Conservation (phyloP, 2,329 filamentous ascomycete species). For the Talaromyces sp. region DNA sequence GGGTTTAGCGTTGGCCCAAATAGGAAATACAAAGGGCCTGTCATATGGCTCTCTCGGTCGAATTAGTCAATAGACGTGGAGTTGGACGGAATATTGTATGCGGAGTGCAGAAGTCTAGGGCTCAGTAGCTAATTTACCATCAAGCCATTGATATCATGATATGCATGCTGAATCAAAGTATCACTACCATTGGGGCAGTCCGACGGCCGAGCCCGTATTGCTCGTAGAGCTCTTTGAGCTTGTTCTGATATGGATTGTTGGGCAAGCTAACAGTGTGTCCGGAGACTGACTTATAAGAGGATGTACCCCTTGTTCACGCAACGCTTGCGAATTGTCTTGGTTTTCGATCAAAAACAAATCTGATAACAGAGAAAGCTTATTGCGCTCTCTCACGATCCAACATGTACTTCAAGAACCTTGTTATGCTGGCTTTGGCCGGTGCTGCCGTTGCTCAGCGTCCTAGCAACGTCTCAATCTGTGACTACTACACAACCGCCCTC, state of each 20-base stretch:
- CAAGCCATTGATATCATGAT: background rate
- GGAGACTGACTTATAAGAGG: background rate
- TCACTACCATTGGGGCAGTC: background rate
- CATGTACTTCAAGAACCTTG: slow-evolving; percentile 4
- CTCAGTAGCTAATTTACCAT: background rate
- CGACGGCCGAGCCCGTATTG: background rate
- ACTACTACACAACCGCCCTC: slow-evolving; percentile 61
- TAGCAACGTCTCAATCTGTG: slow-evolving; percentile 53
- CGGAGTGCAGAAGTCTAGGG: background rate
- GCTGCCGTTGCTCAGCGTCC: slow-evolving; percentile 45
- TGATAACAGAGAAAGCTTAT: background rate
- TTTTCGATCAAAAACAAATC: background rate
- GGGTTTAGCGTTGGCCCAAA: background rate
- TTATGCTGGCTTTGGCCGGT: background rate
- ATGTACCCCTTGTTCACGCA: background rate
- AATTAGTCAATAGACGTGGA: background rate
- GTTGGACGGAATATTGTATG: background rate
- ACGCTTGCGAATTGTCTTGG: too few relatives aligned
- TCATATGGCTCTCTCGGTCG: background rate
- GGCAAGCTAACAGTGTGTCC: background rate
- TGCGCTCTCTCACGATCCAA: background rate
- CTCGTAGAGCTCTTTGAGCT: background rate
- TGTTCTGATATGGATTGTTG: background rate
- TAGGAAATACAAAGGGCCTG: background rate
- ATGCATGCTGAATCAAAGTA: background rate